Percentiles rank a stretch among this genome's conserved stretches.
These are phyloP conservation scores for Globisporangium solare DNA, from an alignment of 352 stramenopile species.

Conservation along the genomic window DNA sequence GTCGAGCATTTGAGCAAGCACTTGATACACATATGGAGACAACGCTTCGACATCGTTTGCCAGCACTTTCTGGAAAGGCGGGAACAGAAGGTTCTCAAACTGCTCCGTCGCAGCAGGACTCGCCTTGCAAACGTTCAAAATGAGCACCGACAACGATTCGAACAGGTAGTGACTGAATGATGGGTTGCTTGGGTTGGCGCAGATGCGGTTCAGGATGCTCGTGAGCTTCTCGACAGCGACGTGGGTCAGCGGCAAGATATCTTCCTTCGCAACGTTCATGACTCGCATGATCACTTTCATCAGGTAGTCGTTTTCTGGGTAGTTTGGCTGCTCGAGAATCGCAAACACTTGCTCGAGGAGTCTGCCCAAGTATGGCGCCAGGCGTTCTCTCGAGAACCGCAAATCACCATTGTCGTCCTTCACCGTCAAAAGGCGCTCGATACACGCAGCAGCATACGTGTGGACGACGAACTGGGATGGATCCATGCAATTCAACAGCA, in stretches of 20 bases:
- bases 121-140: conserved; percentile 90
- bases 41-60: conserved; percentile 93
- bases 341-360: conserved; percentile 95
- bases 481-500: conserved; percentile 88
- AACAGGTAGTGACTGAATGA: conserved; percentile 99
- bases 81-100: conserved; percentile 97
- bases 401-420: conserved; percentile 79
- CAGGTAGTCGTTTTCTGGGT: conserved; percentile 98
- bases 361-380: conserved; percentile 90
- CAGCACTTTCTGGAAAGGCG: conserved; percentile 96
- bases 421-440: conserved; percentile 96
- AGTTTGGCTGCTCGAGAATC: conserved; percentile 92
- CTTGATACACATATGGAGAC: conserved; percentile 98
- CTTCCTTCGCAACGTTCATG: conserved; percentile 90
- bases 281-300: conserved; percentile 98
- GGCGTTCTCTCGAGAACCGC: conserved; percentile 75
- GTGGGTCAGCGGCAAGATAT: conserved; percentile 90
- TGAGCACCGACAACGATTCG: conserved; percentile 96
- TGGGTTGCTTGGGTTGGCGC: conserved; percentile 97
- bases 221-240: conserved; percentile 96
- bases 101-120: conserved; percentile 68
- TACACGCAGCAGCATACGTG: conserved; percentile 94
- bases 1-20: conserved; percentile 97
- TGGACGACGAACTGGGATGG: conserved; percentile 93
- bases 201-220: conserved; percentile 90